A percentile compares a stretch with the other conserved stretches of the same genome.
phyloP scores from a whole-genome alignment of 1,139 yeast genomes.

The Kodamaea fungicola region DNA sequence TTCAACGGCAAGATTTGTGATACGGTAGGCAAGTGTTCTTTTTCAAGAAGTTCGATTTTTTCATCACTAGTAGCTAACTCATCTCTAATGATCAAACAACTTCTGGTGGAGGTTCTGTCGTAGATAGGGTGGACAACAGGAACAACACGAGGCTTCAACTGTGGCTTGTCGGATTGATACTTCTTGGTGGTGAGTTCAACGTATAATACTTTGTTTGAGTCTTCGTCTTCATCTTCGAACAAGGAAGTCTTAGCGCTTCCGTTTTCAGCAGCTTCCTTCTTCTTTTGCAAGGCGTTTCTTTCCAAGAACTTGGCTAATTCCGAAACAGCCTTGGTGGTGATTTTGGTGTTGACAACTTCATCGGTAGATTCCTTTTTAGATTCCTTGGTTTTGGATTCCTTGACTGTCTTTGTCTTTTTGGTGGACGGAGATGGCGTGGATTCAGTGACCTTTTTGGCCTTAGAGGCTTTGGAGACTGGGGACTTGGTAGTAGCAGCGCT shows the following conservation, averaged over 20 bases:
- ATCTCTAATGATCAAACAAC: constrained; percentile 76
- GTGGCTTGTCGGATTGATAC: constrained; percentile 58
- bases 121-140: constrained; percentile 48
- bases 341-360: constrained; percentile 9
- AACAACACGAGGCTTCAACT: constrained; percentile 71
- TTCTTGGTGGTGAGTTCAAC: constrained; percentile 64
- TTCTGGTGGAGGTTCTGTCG: constrained; percentile 46
- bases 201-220: constrained; percentile 49
- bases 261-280: constrained; percentile 25
- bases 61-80: constrained; percentile 54
- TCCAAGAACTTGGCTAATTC: constrained; percentile 47
- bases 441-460: constrained; percentile 13
- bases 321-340: constrained; percentile 41
- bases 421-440: constrained; percentile 15
- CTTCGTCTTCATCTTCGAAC: constrained; percentile 46
- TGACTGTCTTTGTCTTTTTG: constrained; percentile 5
- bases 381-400: constrained; percentile 4
- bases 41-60: constrained; percentile 59
- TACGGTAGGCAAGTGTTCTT: constrained; percentile 46
- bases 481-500: constrained; percentile 14
- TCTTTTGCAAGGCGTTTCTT: constrained; percentile 11
- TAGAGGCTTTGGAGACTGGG: constrained; percentile 13
- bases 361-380: constrained; percentile 3
- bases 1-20: constrained; percentile 50
- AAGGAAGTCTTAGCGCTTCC: constrained; percentile 28